These are phyloP conservation scores for Pyropia yezoensis DNA, from an alignment of 23 red algal genomes.

Conservation along the genomic window DNA sequence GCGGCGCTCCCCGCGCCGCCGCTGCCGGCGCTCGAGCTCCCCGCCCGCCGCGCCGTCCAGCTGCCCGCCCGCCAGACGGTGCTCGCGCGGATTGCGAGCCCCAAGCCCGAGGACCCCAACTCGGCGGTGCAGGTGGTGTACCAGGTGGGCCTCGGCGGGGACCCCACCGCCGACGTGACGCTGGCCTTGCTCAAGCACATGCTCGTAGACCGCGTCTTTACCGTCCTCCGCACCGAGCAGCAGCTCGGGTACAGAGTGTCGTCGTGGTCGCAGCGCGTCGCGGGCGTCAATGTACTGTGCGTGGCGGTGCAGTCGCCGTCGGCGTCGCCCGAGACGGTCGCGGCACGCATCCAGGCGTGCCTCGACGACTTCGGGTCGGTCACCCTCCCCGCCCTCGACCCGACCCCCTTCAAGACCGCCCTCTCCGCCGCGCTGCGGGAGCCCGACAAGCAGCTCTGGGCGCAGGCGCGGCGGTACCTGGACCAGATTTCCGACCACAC, in stretches of 20 bases:
- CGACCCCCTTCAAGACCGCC: too few relatives aligned
- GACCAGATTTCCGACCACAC: too few relatives aligned
- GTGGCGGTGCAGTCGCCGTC: too few relatives aligned
- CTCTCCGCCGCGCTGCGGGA: too few relatives aligned
- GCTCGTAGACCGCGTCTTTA: slow-evolving; percentile 65
- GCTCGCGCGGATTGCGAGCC: slow-evolving; percentile 19
- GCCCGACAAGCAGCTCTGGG: too few relatives aligned
- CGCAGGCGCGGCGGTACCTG: too few relatives aligned
- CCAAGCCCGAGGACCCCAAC: slow-evolving; percentile 73
- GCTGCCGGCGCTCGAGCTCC: slow-evolving; percentile 16
- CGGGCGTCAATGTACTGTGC: slow-evolving; percentile 1
- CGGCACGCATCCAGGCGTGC: too few relatives aligned
- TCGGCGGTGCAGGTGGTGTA: slow-evolving; percentile 53
- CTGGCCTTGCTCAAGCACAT: slow-evolving; percentile 65
- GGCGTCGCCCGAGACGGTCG: too few relatives aligned
- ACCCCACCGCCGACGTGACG: slow-evolving; percentile 29
- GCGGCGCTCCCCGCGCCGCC: slow-evolving; percentile 24
- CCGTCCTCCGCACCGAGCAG: slow-evolving; percentile 78
- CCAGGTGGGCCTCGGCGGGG: slow-evolving; percentile 37
- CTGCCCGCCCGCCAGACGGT: slow-evolving; percentile 20
- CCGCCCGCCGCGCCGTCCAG: slow-evolving; percentile 28
- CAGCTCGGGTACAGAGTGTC: slow-evolving; percentile 92
- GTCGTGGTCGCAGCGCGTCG: slow-evolving; percentile 9
- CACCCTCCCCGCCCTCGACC: too few relatives aligned
- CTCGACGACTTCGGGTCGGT: too few relatives aligned